Conservation (phyloP, 306 rosid genomes). For the Gastrolobium bilobum region DNA sequence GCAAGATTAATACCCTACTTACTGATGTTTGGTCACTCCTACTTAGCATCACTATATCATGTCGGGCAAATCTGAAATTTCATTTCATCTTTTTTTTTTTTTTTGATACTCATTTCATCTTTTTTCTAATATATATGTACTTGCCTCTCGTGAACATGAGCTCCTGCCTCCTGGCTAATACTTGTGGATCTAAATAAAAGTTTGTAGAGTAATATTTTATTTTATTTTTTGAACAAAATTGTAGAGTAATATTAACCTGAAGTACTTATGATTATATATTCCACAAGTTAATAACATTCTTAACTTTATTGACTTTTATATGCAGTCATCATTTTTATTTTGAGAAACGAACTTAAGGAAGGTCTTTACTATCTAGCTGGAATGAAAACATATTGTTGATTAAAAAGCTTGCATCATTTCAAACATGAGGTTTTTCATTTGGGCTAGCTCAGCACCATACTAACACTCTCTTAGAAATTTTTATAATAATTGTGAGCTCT, state of each 20-base stretch:
- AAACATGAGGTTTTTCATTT: no score
- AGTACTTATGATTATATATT: not conserved
- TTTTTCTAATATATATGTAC: not conserved
- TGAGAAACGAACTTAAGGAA: no score
- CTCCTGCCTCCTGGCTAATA: not conserved
- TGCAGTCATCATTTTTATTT: no score
- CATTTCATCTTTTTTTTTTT: slow-evolving; percentile 5
- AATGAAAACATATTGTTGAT: not conserved
- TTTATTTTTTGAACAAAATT: not conserved
- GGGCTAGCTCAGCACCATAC: no score
- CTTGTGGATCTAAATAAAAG: not conserved
- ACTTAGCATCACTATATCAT: slow-evolving; percentile 21
- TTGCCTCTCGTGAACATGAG: not conserved
- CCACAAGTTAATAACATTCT: not conserved
- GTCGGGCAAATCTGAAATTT: slow-evolving; percentile 12
- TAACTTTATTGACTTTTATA: no score
- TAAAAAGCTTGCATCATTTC: slow-evolving; percentile 7
- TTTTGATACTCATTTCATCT: not conserved
- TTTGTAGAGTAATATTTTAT: not conserved
- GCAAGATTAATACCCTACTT: slow-evolving; percentile 5
- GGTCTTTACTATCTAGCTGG: no score
- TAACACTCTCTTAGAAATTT: no score
- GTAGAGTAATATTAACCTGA: not conserved
- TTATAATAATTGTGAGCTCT: no score
- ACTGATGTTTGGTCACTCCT: not conserved